These are phyloP conservation scores for Schizosaccharomyces osmophilus DNA, from an alignment of 805 yeast species.

Conservation along the genomic window DNA sequence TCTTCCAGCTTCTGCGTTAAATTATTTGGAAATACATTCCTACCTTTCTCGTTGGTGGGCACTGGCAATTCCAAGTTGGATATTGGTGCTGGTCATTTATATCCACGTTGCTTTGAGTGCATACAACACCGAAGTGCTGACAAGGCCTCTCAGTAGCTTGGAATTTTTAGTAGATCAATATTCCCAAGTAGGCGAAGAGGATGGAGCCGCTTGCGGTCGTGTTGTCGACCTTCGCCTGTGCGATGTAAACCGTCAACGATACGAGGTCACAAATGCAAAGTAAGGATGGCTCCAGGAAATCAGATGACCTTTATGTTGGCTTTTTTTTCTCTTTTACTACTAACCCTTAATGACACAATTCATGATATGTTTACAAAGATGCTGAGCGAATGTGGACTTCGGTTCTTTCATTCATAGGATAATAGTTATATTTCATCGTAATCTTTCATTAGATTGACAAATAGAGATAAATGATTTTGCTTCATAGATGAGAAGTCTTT, in stretches of 20 bases:
- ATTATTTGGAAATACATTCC: slow-evolving; percentile 32
- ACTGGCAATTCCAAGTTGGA: slow-evolving; percentile 44
- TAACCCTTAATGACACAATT: too few relatives aligned
- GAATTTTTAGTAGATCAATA: slow-evolving; percentile 49
- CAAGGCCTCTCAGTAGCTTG: slow-evolving; percentile 32
- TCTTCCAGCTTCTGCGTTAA: slow-evolving; percentile 34
- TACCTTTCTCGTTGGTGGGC: slow-evolving; percentile 91
- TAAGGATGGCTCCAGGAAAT: background rate
- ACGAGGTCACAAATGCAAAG: background rate
- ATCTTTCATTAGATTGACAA: too few relatives aligned
- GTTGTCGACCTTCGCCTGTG: background rate
- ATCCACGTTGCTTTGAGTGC: slow-evolving; percentile 44
- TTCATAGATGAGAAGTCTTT: too few relatives aligned
- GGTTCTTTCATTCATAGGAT: too few relatives aligned
- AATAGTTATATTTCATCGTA: too few relatives aligned
- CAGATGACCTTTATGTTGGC: background rate
- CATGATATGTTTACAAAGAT: too few relatives aligned
- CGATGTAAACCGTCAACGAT: background rate
- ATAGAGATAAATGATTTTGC: too few relatives aligned
- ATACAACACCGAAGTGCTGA: slow-evolving; percentile 54
- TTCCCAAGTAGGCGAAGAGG: slow-evolving; percentile 19
- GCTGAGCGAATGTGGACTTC: too few relatives aligned
- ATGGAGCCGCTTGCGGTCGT: background rate
- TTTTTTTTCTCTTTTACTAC: background rate
- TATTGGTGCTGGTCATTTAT: slow-evolving; percentile 47